These are phyloP conservation scores for Hemisphaericaspora xylanilytica DNA, from an alignment of 1,139 yeast genomes.

Conservation along the genomic window DNA sequence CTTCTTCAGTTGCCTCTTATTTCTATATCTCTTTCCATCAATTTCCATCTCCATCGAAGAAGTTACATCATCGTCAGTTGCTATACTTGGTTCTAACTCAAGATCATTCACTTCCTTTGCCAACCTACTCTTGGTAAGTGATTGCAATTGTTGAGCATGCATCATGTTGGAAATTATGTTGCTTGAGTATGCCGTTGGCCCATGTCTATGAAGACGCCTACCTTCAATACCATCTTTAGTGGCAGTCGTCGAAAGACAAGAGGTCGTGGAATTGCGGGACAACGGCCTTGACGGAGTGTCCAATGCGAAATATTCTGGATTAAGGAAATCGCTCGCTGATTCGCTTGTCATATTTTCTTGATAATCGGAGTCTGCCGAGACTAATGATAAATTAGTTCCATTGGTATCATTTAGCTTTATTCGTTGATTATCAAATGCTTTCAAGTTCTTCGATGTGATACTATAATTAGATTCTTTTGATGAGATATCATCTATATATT, in stretches of 20 bases:
- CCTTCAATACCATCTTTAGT: constrained; percentile 75
- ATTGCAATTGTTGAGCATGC: constrained; percentile 18
- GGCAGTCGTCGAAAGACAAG: constrained; percentile 68
- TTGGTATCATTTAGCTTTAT: constrained; percentile 6
- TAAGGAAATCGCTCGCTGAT: constrained; percentile 2
- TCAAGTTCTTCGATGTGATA: constrained; percentile 23
- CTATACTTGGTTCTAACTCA: neutral
- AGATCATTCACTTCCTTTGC: constrained; percentile 1
- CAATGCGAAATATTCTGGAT: constrained; percentile 5
- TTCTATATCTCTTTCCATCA: neutral
- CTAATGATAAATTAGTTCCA: constrained; percentile 26
- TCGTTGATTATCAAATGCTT: constrained; percentile 11
- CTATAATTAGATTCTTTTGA: constrained; percentile 21
- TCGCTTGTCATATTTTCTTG: constrained; percentile 15
- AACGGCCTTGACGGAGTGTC: constrained; percentile 48
- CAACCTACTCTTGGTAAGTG: neutral
- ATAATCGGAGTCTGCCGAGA: constrained; percentile 27
- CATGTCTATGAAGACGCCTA: constrained; percentile 47
- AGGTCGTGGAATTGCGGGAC: constrained; percentile 60
- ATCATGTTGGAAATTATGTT: constrained; percentile 35
- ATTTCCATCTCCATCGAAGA: neutral
- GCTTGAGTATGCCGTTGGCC: constrained; percentile 37
- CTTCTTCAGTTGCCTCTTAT: neutral
- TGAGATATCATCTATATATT: constrained; percentile 12
- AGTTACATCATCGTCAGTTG: neutral